phyloP scores from a whole-genome alignment of 345 rosid species.

The Luvunga scandens region DNA sequence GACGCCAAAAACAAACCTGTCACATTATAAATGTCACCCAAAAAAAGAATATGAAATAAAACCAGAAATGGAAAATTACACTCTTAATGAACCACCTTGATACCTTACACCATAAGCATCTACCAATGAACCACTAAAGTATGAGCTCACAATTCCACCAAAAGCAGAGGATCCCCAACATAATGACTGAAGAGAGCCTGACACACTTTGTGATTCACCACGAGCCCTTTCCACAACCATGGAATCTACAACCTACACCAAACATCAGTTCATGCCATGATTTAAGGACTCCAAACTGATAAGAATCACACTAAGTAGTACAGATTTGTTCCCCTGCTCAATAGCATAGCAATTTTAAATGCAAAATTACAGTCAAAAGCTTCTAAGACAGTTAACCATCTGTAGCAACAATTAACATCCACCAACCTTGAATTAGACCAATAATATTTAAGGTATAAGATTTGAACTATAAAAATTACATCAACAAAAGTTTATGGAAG shows the following conservation, averaged over 20 bases:
- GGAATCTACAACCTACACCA: slow-evolving; percentile 87
- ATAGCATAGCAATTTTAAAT: background rate
- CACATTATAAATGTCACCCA: slow-evolving; percentile 28
- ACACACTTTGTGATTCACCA: slow-evolving; percentile 92
- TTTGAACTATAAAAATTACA: background rate
- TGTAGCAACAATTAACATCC: background rate
- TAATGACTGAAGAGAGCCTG: slow-evolving; percentile 88
- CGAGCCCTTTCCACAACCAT: slow-evolving; percentile 99
- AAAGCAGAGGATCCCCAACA: slow-evolving; percentile 99
- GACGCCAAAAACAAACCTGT: slow-evolving; percentile 95
- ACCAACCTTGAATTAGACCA: background rate
- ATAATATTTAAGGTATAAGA: background rate
- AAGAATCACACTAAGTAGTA: background rate
- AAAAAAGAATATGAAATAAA: slow-evolving; percentile 9
- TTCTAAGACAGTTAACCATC: background rate
- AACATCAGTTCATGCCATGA: slow-evolving; percentile 19
- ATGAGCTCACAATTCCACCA: slow-evolving; percentile 95
- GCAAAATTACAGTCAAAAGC: background rate
- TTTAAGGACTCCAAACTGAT: background rate
- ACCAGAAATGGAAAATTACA: background rate
- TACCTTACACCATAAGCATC: slow-evolving; percentile 91
- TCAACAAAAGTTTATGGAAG: background rate
- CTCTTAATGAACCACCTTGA: slow-evolving; percentile 6
- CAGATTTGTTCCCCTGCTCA: background rate
- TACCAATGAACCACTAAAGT: slow-evolving; percentile 93